Conservation (phyloP, 2,329 filamentous ascomycete genomes). For the Dactylella cylindrospora region DNA sequence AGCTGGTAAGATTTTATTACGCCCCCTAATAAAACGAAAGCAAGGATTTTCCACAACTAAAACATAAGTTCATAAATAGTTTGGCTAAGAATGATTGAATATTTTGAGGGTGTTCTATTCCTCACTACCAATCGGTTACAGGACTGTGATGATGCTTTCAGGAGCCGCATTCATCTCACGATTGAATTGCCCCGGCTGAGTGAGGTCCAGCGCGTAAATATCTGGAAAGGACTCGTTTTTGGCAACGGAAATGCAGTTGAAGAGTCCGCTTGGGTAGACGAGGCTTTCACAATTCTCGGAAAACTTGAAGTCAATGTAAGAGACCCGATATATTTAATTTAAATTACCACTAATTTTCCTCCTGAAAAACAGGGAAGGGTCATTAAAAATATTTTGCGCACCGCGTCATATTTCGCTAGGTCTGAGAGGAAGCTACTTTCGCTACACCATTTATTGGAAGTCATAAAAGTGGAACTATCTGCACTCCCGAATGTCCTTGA, state of each 20-base stretch:
- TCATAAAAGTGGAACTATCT: not conserved
- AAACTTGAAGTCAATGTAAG: not conserved
- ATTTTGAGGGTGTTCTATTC: slow-evolving; percentile 53
- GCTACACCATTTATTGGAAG: not conserved
- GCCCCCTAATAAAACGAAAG: not conserved
- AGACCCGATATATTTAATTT: not conserved
- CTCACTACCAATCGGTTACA: slow-evolving; percentile 52
- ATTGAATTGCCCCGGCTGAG: slow-evolving; percentile 48
- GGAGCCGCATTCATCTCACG: slow-evolving; percentile 50
- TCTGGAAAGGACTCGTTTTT: not conserved
- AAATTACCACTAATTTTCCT: too few relatives aligned
- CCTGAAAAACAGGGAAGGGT: too few relatives aligned
- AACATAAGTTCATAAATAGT: slow-evolving; percentile 27
- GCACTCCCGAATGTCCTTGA: not conserved
- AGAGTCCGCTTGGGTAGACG: not conserved
- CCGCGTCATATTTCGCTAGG: not conserved
- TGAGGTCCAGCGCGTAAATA: not conserved
- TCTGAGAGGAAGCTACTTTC: not conserved
- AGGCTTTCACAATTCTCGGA: not conserved
- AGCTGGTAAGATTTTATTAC: not conserved
- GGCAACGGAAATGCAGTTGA: not conserved
- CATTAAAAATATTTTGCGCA: too few relatives aligned
- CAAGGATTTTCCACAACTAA: not conserved
- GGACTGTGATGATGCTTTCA: slow-evolving; percentile 51
- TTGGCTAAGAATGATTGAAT: slow-evolving; percentile 52